Conservation (phyloP, 129 eudicot species). For the Centaurea solstitialis region DNA sequence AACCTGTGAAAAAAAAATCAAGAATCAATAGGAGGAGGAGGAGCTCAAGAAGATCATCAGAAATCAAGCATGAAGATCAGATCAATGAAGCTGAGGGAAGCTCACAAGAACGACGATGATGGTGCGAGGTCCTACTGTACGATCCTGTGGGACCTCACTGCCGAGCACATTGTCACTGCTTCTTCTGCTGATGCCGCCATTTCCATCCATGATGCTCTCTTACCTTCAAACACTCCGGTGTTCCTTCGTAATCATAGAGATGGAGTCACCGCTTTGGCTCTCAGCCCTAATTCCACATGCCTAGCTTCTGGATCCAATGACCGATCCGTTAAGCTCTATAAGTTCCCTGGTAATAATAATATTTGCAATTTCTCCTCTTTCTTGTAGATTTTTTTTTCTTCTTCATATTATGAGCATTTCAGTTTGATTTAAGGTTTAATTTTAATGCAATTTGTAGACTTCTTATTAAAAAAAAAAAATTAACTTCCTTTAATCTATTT, state of each 20-base stretch:
- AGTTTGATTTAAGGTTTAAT: not conserved
- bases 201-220: slow-evolving; percentile 62
- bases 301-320: slow-evolving; percentile 92
- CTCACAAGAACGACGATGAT: slow-evolving; percentile 69
- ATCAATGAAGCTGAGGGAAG: slow-evolving; percentile 86
- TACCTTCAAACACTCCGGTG: slow-evolving; percentile 46
- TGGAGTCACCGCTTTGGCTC: slow-evolving; percentile 79
- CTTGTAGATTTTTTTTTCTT: not conserved
- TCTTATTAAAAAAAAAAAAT: too few relatives aligned
- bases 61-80: slow-evolving; percentile 65
- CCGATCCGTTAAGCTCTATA: slow-evolving; percentile 85
- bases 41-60: slow-evolving; percentile 18
- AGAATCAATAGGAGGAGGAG: not conserved
- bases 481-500: not conserved
- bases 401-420: not conserved
- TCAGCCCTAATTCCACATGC: slow-evolving; percentile 92
- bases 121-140: slow-evolving; percentile 61
- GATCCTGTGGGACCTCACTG: slow-evolving; percentile 62
- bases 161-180: slow-evolving; percentile 74
- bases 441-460: not conserved
- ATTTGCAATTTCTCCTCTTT: not conserved
- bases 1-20: not conserved
- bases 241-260: slow-evolving; percentile 74
- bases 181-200: slow-evolving; percentile 74
- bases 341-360: slow-evolving; percentile 94